Base-by-base conservation (phyloP, 371 early-diverging fungal genomes). In the Mortierella sp. region DNA sequence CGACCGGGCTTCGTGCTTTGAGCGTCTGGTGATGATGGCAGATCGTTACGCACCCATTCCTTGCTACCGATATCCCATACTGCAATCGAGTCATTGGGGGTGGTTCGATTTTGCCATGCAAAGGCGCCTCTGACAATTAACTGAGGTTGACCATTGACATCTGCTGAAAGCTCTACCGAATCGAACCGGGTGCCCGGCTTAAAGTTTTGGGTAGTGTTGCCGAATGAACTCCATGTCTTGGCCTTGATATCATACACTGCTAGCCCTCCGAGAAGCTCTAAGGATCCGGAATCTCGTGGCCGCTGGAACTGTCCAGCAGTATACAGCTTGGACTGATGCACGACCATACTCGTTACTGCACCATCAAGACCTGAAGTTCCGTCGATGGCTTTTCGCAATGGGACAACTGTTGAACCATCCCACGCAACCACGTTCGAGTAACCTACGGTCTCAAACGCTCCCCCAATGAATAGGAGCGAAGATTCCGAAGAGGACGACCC, bases 381-480 rank as follows among this genome's bases (percentile, higher is more conserved):
- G 0, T n/a, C n/a, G 25, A 28, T 34, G 5, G 6, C 19, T 17
- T 45, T 25, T 5, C 56, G 57, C 7, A 79, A 29, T 3, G 64
- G 54, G 10, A 56, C 51, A 37, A 76, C 54, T 3, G 40, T 27
- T 2, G 45, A 31, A 1, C 67, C 71, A 37, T 67, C 57, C 61
- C 71, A 79, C 7, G 54, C 57, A 12, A 76, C 74, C 43, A 79
- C 54, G 37, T 79, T 79, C 29, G 41, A 49, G 31, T 63, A 79
- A 1, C 37, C 63, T 1, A 45, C 31, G 16, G 63, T 54, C 21
- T 60, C 57, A 41, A 79, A 76, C 9, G 47, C 44, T 2, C 79
- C 79, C 9, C 63, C 71, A 22, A 79, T 76, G 40, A 71, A 65
- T 16, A 79, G 50, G 24, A 57, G 12, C 22, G 46, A 31, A 6